Conservation (phyloP, 1,284 basidiomycete genomes). For the Inonotus hispidus region DNA sequence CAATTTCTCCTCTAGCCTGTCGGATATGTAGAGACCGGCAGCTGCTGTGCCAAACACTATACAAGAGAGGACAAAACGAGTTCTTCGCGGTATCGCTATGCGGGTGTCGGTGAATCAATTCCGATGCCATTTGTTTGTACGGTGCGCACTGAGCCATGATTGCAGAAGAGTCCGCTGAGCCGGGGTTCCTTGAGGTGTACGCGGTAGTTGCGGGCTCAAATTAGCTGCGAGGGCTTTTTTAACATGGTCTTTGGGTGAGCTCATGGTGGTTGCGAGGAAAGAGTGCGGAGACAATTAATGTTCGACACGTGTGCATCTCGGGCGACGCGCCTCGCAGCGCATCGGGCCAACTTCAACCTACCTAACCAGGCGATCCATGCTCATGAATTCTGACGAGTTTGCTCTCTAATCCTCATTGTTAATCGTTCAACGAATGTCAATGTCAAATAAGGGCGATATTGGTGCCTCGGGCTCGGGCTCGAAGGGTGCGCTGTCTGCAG, state of each 20-base stretch:
- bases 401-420: not conserved
- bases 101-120: not conserved
- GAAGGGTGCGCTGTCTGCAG: slow-evolving; percentile 11
- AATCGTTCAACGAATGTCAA: not conserved
- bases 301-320: slow-evolving; percentile 4
- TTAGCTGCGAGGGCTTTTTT: slow-evolving; percentile 11
- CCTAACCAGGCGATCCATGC: not conserved
- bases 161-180: slow-evolving; percentile 12
- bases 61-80: slow-evolving; percentile 16
- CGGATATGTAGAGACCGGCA: slow-evolving; percentile 11
- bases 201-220: slow-evolving; percentile 7
- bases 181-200: not conserved
- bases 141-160: slow-evolving; percentile 15
- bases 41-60: slow-evolving; percentile 16
- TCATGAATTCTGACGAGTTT: not conserved
- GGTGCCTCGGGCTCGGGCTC: not conserved
- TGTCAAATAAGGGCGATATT: not conserved
- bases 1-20: slow-evolving; percentile 16
- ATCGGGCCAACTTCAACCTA: not conserved
- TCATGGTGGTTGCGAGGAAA: not conserved
- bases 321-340: not conserved
- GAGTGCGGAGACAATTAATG: too few relatives aligned
- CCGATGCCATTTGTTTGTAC: not conserved
- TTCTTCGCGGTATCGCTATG: slow-evolving; percentile 15
- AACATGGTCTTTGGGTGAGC: slow-evolving; percentile 6